Conservation (phyloP, 1,284 basidiomycete species). For the Rhodotorula sp. region DNA sequence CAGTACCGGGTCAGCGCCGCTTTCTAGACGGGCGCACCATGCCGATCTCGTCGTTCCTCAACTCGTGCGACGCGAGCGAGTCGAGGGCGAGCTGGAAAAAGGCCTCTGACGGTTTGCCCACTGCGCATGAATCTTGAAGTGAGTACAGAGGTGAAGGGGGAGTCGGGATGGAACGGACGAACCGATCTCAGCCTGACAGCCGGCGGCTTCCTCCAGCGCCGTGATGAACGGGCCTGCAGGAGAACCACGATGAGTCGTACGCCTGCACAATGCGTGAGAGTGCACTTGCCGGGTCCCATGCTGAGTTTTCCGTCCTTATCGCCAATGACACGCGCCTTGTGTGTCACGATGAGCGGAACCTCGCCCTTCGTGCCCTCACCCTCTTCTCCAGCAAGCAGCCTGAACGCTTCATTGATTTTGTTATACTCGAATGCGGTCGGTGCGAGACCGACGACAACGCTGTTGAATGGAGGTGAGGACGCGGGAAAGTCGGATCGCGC, state of each 20-base stretch:
- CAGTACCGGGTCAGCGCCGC: background rate
- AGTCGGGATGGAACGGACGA: background rate
- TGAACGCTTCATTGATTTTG: constrained; percentile 65
- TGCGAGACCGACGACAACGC: constrained; percentile 68
- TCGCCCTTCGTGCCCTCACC: constrained; percentile 1
- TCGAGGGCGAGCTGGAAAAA: constrained; percentile 65
- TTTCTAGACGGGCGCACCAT: constrained; percentile 53
- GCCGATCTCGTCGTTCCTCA: constrained; percentile 52
- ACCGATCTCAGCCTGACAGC: constrained; percentile 56
- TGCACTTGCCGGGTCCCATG: constrained; percentile 61
- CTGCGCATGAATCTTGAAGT: constrained; percentile 27
- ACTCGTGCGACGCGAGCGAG: constrained; percentile 53
- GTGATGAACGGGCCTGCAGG: constrained; percentile 59
- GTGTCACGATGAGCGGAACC: constrained; percentile 60
- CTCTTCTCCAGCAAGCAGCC: constrained; percentile 56
- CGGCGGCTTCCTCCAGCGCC: constrained; percentile 63
- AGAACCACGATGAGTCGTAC: background rate
- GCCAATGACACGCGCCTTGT: constrained; percentile 59
- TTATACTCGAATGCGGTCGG: constrained; percentile 61
- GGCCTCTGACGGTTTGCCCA: constrained; percentile 64
- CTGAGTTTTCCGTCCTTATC: constrained; percentile 58
- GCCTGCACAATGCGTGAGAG: background rate
- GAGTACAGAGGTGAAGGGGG: background rate
- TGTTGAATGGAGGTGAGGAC: constrained; percentile 52
- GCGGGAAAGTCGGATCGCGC: constrained; percentile 59